phyloP scores from a whole-genome alignment of 176 grass and related monocot genomes.

The Alopecurus myosuroides region DNA sequence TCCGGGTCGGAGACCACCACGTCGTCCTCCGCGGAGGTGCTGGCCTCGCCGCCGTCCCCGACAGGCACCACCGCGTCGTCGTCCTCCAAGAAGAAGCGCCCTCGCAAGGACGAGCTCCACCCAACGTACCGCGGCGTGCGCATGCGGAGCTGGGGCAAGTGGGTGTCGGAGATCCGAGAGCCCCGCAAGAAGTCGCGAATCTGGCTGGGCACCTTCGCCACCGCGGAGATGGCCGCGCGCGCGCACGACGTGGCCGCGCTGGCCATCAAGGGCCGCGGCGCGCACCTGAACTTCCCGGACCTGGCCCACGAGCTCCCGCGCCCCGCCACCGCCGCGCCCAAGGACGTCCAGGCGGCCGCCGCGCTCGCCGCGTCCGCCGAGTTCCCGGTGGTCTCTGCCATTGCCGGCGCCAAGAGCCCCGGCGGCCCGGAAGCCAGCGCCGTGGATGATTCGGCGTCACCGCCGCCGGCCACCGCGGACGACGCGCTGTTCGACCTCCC shows the following conservation, averaged over 20 bases:
- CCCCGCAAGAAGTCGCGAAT: conserved; percentile 88
- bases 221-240: conserved; percentile 87
- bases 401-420: conserved; percentile 15
- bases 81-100: conserved; percentile 31
- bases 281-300: conserved; percentile 69
- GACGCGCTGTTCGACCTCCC: conserved; percentile 66
- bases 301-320: conserved; percentile 47
- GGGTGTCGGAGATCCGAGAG: conserved; percentile 94
- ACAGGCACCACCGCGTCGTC: conserved; percentile 12
- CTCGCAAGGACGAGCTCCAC: conserved; percentile 54
- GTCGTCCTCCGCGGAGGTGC: conserved; percentile 24
- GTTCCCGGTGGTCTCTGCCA: conserved; percentile 17
- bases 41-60: conserved; percentile 21
- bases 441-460: neutral
- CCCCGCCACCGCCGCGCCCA: conserved; percentile 47
- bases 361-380: conserved; percentile 44
- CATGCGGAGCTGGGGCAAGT: conserved; percentile 90
- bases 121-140: conserved; percentile 85
- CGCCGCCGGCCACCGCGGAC: conserved; percentile 20
- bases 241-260: conserved; percentile 89
- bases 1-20: conserved; percentile 41
- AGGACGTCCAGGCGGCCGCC: conserved; percentile 66
- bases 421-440: conserved; percentile 6
- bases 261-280: conserved; percentile 65
- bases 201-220: conserved; percentile 87